phyloP scores from a whole-genome alignment of 306 rosid species.

The Vigna reflexopilosa region DNA sequence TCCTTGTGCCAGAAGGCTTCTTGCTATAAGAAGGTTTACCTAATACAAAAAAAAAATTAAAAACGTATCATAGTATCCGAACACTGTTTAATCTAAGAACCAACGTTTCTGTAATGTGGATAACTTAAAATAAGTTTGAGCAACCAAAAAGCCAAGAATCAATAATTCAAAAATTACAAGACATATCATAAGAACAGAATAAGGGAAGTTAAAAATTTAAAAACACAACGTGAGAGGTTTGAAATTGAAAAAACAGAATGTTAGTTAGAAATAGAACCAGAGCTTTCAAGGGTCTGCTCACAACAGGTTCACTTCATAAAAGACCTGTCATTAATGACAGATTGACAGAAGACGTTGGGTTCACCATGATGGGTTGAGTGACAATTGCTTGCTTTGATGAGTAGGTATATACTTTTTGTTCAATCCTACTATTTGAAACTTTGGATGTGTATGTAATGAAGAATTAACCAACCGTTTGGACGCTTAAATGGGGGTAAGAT shows the following conservation, averaged over 20 bases:
- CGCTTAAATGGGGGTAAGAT: background rate
- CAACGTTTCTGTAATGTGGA: background rate
- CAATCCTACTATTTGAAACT: background rate
- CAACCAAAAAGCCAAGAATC: background rate
- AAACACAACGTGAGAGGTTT: background rate
- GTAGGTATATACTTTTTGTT: conserved; percentile 2
- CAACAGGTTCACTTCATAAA: background rate
- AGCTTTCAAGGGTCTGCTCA: background rate
- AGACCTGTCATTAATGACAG: background rate
- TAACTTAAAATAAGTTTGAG: background rate
- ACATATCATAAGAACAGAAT: background rate
- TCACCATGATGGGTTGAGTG: background rate
- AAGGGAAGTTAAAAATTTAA: background rate
- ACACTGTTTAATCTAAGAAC: background rate
- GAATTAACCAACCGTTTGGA: background rate
- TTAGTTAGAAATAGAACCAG: background rate
- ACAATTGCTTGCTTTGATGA: background rate
- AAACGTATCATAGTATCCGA: background rate
- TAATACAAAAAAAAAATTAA: background rate
- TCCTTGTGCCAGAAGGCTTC: no score
- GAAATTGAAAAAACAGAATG: background rate
- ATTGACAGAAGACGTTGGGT: background rate
- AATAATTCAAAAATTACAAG: background rate
- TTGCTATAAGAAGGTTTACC: background rate
- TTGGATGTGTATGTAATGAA: background rate